Evolutionary conservation across 106 monocot genomes (phyloP).

Genomic region (Narthecium ossifragum): DNA sequence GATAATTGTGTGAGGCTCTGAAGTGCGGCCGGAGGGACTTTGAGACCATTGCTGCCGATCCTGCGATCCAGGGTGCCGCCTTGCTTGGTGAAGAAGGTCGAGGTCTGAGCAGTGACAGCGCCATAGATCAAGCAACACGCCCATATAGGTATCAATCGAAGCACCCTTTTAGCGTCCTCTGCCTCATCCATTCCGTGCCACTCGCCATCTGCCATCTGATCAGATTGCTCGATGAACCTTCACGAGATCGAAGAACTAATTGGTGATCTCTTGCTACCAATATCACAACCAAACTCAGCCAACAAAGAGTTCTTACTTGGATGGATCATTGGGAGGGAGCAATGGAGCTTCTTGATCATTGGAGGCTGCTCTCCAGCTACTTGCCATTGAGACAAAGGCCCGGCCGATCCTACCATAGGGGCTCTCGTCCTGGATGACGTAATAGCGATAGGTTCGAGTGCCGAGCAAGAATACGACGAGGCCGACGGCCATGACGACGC

Average conservation of each 20-base stretch:
- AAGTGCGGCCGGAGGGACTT: slow-evolving; percentile 42
- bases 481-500: slow-evolving; percentile 36
- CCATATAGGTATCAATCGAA: slow-evolving; percentile 42
- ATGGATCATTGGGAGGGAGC: no score
- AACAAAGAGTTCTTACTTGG: no score
- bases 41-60: slow-evolving; percentile 13
- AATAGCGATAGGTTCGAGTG: slow-evolving; percentile 43
- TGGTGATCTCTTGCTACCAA: no score
- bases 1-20: slow-evolving; percentile 28
- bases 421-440: slow-evolving; percentile 18
- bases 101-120: slow-evolving; percentile 23
- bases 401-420: slow-evolving; percentile 31
- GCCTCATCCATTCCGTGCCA: no score
- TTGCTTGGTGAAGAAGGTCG: slow-evolving; percentile 55
- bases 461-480: slow-evolving; percentile 61
- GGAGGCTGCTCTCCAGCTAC: no score
- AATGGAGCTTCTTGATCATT: no score
- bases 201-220: no score
- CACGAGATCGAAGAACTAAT: no score
- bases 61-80: slow-evolving; percentile 41
- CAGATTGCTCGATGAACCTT: no score
- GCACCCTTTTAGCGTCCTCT: slow-evolving; percentile 28
- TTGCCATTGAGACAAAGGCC: slow-evolving; percentile 5
- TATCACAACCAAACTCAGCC: no score
- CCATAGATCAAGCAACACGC: slow-evolving; percentile 46